Percentiles rank a stretch among this genome's conserved stretches.
phyloP scores from a whole-genome alignment of 1,284 basidiomycete species.

The Marasmius oreades region DNA sequence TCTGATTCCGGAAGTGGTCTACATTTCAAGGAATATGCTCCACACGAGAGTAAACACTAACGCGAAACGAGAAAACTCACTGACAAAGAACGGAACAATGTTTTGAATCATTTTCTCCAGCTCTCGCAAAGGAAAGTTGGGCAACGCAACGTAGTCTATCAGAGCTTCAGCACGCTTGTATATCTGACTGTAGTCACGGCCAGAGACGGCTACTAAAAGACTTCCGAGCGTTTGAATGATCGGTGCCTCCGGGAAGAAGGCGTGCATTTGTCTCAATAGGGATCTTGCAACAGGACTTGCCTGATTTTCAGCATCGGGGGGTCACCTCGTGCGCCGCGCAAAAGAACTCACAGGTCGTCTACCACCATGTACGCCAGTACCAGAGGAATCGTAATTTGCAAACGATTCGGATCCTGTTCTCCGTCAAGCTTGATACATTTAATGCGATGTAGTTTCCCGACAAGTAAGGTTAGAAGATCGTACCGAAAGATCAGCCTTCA shows the following conservation, averaged over 20 bases:
- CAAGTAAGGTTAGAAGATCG: conserved; percentile 15
- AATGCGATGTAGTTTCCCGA: conserved; percentile 1
- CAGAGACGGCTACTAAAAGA: conserved; percentile 46
- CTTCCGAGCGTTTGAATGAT: conserved; percentile 42
- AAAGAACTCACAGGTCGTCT: conserved; percentile 49
- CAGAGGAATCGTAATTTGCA: conserved; percentile 53
- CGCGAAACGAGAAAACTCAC: too few species aligned
- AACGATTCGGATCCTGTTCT: conserved; percentile 39
- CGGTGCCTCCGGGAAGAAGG: conserved; percentile 36
- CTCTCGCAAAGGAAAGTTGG: conserved; percentile 40
- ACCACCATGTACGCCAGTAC: conserved; percentile 58
- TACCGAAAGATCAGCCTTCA: conserved; percentile 51
- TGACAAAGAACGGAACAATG: conserved; percentile 46
- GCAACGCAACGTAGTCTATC: conserved; percentile 34
- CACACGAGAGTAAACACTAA: neutral
- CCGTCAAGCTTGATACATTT: conserved; percentile 30
- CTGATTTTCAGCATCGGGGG: neutral
- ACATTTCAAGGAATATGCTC: conserved; percentile 4
- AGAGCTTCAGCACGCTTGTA: conserved; percentile 47
- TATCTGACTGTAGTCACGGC: conserved; percentile 51
- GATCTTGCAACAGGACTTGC: conserved; percentile 44
- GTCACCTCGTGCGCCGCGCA: neutral
- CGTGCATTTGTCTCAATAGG: conserved; percentile 51
- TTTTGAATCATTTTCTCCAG: conserved; percentile 40
- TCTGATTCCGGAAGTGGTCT: conserved; percentile 52